These are phyloP conservation scores for Amauroascus verrucosus DNA, from an alignment of 2,329 filamentous ascomycete genomes.

Conservation along the genomic window DNA sequence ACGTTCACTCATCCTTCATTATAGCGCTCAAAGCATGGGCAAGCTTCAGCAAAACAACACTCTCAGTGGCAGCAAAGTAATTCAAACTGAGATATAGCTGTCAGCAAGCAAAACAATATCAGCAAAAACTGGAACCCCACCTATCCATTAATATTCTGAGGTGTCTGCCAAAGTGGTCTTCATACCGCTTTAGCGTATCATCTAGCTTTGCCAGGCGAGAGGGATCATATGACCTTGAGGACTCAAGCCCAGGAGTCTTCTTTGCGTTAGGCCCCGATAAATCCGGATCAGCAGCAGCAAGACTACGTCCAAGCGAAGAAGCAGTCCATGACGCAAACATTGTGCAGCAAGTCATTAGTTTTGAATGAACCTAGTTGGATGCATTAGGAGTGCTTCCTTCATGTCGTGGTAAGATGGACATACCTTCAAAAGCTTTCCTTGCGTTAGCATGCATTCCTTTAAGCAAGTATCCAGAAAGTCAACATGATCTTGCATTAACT, in stretches of 20 bases:
- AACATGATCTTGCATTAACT: slow-evolving; percentile 97
- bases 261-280: slow-evolving; percentile 37
- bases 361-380: slow-evolving; percentile 74
- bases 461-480: slow-evolving; percentile 96
- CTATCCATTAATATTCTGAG: slow-evolving; percentile 89
- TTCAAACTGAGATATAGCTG: slow-evolving; percentile 48
- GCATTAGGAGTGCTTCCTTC: slow-evolving; percentile 11
- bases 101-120: slow-evolving; percentile 6
- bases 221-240: slow-evolving; percentile 42
- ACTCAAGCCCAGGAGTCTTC: slow-evolving; percentile 17
- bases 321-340: slow-evolving; percentile 81
- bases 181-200: slow-evolving; percentile 82
- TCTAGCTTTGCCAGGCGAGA: slow-evolving; percentile 62
- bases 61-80: slow-evolving; percentile 95
- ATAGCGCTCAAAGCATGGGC: slow-evolving; percentile 35
- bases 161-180: slow-evolving; percentile 84
- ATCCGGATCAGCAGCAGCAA: slow-evolving; percentile 74
- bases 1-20: slow-evolving; percentile 32
- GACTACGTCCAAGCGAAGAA: slow-evolving; percentile 70
- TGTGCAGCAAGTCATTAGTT: slow-evolving; percentile 90
- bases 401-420: neutral
- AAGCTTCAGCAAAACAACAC: slow-evolving; percentile 80
- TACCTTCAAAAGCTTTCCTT: slow-evolving; percentile 86
- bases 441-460: slow-evolving; percentile 98
- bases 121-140: slow-evolving; percentile 19